Evolutionary conservation across 306 rosid species (phyloP), one percentile per base, ranked within the genome.

Genomic region (Parietaria judaica): DNA sequence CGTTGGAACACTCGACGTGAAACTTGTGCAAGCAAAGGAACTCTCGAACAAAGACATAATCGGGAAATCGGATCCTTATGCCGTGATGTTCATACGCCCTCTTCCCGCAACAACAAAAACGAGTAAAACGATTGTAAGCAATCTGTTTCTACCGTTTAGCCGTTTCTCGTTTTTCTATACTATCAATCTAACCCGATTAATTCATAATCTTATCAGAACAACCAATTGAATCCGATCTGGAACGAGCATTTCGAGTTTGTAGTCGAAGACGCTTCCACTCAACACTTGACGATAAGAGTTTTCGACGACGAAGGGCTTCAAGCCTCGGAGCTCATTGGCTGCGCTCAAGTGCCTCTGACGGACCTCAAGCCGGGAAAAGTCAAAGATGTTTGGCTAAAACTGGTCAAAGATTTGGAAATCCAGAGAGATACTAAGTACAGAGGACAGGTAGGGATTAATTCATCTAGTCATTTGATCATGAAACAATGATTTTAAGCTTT

Each of bases 41-140:
- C 76, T 92, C 45, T 0, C 69, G 57, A 92, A 92, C 61, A 92
- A 79, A 79, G 98, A 92, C 77, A 0, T 92, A 6, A 54, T 92
- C 41, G 96, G 98, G 56, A 92, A 88, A 77, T 92, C 98, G 3
- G 98, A 92, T 80, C 96, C 98, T 73, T 92, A 37, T 70, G 94
- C 94, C 56, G 70, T 48, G 44, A 10, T 88, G 38, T 92, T 85
- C 75, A 71, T 92, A 48, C 96, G 98, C 39, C 98, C 98, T 6
- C 78, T 92, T 48, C 91, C 81, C 23, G 83, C 77, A 70, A 80
- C 67, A 74, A 88, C 71, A 66, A 78, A 82, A 79, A 82, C 83
- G 72, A 92, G 96, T 66, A 86, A 84, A 82, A 72, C 73, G 56
- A 84, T 88, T 34, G 98, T 88, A 84, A 80, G 95, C 48, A 70